These are phyloP conservation scores for Vitis labrusca DNA, from an alignment of 164 flowering plant species.

Conservation along the genomic window DNA sequence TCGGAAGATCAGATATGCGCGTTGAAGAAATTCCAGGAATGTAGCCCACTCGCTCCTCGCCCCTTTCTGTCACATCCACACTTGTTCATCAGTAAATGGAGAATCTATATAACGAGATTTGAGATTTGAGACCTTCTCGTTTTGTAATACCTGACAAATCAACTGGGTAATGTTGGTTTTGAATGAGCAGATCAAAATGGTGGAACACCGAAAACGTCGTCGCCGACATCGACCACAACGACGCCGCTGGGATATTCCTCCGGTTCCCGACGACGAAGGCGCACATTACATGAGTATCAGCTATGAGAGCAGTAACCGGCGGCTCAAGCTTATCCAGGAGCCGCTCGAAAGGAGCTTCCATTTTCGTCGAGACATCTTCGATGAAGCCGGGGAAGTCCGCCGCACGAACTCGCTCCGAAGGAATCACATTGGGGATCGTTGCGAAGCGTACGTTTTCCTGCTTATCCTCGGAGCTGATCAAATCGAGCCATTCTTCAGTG, in stretches of 20 bases:
- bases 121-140: no score
- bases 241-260: slow-evolving; percentile 44
- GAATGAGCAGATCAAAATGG: slow-evolving; percentile 21
- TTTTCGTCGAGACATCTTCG: slow-evolving; percentile 46
- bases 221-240: slow-evolving; percentile 28
- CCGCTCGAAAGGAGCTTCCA: slow-evolving; percentile 16
- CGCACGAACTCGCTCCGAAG: slow-evolving; percentile 61
- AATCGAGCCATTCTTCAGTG: slow-evolving; percentile 77
- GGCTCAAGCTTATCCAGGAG: slow-evolving; percentile 11
- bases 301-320: slow-evolving; percentile 3
- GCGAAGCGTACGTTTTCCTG: slow-evolving; percentile 41
- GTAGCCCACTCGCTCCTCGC: slow-evolving; percentile 32
- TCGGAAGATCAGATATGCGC: slow-evolving; percentile 29
- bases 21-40: slow-evolving; percentile 45
- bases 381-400: slow-evolving; percentile 44
- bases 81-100: no score
- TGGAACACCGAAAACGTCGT: slow-evolving; percentile 18
- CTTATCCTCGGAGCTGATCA: slow-evolving; percentile 35
- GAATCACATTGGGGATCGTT: slow-evolving; percentile 73
- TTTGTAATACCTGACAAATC: slow-evolving; percentile 14
- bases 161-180: slow-evolving; percentile 16
- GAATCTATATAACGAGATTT: no score
- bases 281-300: slow-evolving; percentile 1
- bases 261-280: slow-evolving; percentile 17
- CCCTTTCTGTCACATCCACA: slow-evolving; percentile 19